Evolutionary conservation across 805 yeast species (phyloP), one percentile per base, ranked within the genome.

Genomic region (Ogataea chonburiensis): DNA sequence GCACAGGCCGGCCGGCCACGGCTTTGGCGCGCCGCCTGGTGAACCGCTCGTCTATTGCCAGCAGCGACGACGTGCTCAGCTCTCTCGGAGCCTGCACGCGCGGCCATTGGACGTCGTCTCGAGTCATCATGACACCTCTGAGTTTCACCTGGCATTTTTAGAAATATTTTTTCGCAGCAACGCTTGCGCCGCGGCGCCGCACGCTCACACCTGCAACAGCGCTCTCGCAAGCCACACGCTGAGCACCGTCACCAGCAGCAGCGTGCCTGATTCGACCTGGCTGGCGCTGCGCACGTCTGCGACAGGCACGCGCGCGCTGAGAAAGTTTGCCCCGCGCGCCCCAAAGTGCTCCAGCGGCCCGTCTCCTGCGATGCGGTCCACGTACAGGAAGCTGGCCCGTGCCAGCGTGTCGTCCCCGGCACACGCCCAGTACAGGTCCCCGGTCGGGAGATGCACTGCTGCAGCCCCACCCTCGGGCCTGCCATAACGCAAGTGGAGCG

Each of bases 11-110:
- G 40, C 17, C n/a, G n/a, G n/a, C n/a, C n/a, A n/a, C n/a, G n/a
- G n/a, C n/a, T n/a, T 28, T 16, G 18, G 42, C 25, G 18, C 56
- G 17, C n/a, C n/a, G n/a, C n/a, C n/a, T n/a, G n/a, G n/a, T n/a
- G n/a, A n/a, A n/a, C n/a, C n/a, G n/a, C n/a, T n/a, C n/a, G n/a
- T n/a, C n/a, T n/a, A n/a, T n/a, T n/a, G n/a, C n/a, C 28, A 67
- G 38, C 32, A 72, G 51, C 13, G 63, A 58, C 12, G 60, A 71
- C 3, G 75, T 70, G 10, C 69, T 61, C 29, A 62, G 34, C 29
- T 56, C 58, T 42, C 73, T 49, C 9, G 60, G 60, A 5, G 46
- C 26, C 5, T 42, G 12, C 5, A 37, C 15, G 19, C 17, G 10
- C 15, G 14, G 14, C 10, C 24, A n/a, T 16, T 11, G 19, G 15